Base-by-base conservation (phyloP, 2,329 filamentous ascomycete genomes). In the Pestalotiopsis sp. region DNA sequence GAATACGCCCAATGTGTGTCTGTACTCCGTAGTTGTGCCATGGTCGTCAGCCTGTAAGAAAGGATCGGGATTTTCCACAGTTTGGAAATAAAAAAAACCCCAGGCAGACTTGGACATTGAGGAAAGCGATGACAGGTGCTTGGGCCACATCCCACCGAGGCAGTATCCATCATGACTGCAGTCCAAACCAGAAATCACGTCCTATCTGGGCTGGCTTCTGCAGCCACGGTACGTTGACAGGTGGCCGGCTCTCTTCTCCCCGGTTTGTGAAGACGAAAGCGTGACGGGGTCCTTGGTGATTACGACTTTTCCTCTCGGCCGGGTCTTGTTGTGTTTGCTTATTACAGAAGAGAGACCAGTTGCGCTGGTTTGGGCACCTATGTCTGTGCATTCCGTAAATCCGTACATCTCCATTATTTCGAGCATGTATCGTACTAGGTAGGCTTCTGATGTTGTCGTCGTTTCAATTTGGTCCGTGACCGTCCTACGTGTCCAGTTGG, bases 81-180 rank as follows among this genome's bases (percentile, higher is more conserved):
- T 35, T 35, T n/a, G n/a, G n/a, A n/a, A n/a, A n/a, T n/a, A n/a
- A 7, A 35, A 35, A 35, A 35, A 1, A 13, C 39, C 13, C 35
- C 35, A 13, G 22, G 26, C 13, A 35, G 9, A 13, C 38, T 38
- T 38, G 20, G 30, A 24, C 20, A 55, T 14, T 11, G 22, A 56
- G 24, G 13, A 56, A n/a, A 61, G 6, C 35, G 48, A 65, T 65
- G 62, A 65, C 62, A 65, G 62, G 62, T 48, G 62, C 62, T 65
- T 56, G 62, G 62, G 22, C 62, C 62, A 55, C 17, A 30, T 30
- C 11, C n/a, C 44, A 30, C 14, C n/a, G 17, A 61, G 17, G 17
- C 17, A 9, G 44, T 52, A 52, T 52, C 17, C 44, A 52, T n/a
- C 44, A 52, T 52, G 44, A 52, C 44, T 52, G 44, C 44, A 52